Base-by-base conservation (phyloP, 1,284 basidiomycete species). In the Tremellales sp. region DNA sequence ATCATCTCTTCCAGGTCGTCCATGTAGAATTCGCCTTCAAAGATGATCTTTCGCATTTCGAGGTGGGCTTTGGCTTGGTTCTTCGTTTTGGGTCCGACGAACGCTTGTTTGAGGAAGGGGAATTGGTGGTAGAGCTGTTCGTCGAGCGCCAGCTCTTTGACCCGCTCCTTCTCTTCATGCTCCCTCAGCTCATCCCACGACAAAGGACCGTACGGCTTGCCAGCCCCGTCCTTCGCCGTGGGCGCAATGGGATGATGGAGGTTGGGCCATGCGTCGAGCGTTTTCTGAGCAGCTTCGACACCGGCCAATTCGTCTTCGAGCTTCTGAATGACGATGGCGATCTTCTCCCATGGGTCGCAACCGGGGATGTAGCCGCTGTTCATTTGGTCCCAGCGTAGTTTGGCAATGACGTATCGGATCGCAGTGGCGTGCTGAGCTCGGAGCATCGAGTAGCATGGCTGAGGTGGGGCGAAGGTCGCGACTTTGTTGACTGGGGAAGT, bases 71-170 rank as follows among this genome's bases (percentile, higher is more conserved):
- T 41, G 12, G 59, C 60, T 46, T 66, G 64, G 19, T 60, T 48
- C 45, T 66, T 68, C 12, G 64, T 66, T 47, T 52, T 52, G n/a
- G 65, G 65, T 15, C 65, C 65, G 26, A 66, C 61, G 51, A 65
- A 65, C 13, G 65, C 39, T 40, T 64, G 58, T 42, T 58, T 58
- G 46, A 68, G 42, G 45, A 57, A 65, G 1, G 62, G 62, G 44
- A 55, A 62, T n/a, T n/a, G 15, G 12, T 21, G 15, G 12, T 40
- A 12, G 6, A 22, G 8, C 19, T 60, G 53, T 29, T 57, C 47
- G 17, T 68, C 53, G 19, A 64, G 21, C 43, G 62, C 53, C 11
- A 35, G 46, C 31, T 68, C 49, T 7, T 55, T 26, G 46, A 46
- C 36, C 27, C 51, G 57, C n/a, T 58, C 45, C 29, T 56, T 56